These are phyloP conservation scores for Aspergillus sergii DNA, from an alignment of 2,329 filamentous ascomycete species.

Conservation along the genomic window DNA sequence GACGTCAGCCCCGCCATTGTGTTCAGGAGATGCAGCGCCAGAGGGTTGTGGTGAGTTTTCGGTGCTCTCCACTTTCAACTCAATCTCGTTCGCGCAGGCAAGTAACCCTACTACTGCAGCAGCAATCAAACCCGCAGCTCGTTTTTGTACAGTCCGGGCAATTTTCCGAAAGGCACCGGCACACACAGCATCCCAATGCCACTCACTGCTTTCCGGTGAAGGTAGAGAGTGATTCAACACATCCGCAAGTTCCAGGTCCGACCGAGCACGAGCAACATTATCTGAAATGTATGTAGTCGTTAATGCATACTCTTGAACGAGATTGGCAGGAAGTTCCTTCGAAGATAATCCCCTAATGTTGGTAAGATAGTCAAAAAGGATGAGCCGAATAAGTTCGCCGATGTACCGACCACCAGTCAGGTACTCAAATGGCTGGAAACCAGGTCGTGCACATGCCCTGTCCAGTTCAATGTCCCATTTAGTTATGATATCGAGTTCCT, in stretches of 20 bases:
- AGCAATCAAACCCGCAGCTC: conserved; percentile 74
- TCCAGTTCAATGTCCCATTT: conserved; percentile 72
- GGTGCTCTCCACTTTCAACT: conserved; percentile 43
- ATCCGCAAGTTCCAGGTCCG: conserved; percentile 52
- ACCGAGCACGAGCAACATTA: conserved; percentile 59
- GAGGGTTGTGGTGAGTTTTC: conserved; percentile 37
- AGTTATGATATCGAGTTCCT: conserved; percentile 62
- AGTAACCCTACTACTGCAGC: conserved; percentile 72
- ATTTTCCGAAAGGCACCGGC: conserved; percentile 66
- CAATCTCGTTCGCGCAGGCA: conserved; percentile 68
- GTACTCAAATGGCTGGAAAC: conserved; percentile 82
- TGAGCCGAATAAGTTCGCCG: conserved; percentile 73
- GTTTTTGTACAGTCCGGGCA: conserved; percentile 68
- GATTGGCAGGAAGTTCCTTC: conserved; percentile 54
- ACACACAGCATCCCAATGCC: conserved; percentile 64
- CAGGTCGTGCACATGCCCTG: conserved; percentile 66
- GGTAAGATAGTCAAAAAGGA: conserved; percentile 67
- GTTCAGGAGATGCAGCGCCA: conserved; percentile 28
- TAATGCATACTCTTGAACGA: conserved; percentile 64
- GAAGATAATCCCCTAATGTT: conserved; percentile 43
- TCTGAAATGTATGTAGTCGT: conserved; percentile 75
- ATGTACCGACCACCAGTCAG: conserved; percentile 80
- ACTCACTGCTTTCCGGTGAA: conserved; percentile 49
- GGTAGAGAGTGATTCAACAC: conserved; percentile 57
- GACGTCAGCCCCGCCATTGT: conserved; percentile 25